Evolutionary conservation across 2,329 filamentous ascomycete species (phyloP).

Genomic region (Dichotomopilus funicola): DNA sequence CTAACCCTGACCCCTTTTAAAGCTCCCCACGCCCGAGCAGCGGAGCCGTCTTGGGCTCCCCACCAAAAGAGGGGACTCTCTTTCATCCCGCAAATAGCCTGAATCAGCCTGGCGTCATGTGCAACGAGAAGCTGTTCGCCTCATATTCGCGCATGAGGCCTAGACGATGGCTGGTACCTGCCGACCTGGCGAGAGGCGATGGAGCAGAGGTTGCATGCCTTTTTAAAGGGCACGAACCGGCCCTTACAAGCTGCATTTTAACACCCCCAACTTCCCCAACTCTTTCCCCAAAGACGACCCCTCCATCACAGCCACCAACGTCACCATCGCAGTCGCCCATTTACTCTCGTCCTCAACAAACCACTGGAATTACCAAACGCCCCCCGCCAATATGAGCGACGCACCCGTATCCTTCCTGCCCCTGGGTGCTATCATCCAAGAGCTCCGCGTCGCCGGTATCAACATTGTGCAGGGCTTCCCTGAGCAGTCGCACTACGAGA

Average conservation of each 20-base stretch:
- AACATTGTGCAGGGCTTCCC: slow-evolving; percentile 90
- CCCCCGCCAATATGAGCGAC: slow-evolving; percentile 34
- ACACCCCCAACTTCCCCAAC: slow-evolving; percentile 4
- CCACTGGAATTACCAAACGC: neutral
- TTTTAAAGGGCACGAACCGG: too few relatives aligned
- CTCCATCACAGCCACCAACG: slow-evolving; percentile 3
- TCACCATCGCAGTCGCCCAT: neutral
- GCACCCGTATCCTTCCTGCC: slow-evolving; percentile 61
- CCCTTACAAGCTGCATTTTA: neutral
- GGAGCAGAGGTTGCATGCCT: too few relatives aligned
- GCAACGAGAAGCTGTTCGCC: slow-evolving; percentile 4
- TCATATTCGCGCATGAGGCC: neutral
- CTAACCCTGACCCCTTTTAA: neutral
- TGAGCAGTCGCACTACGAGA: slow-evolving; percentile 64
- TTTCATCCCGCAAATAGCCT: slow-evolving; percentile 21
- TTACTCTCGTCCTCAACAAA: neutral
- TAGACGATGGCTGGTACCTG: neutral
- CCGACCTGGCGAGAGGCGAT: too few relatives aligned
- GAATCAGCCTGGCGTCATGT: slow-evolving; percentile 23
- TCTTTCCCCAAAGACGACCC: neutral
- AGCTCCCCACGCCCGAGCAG: neutral
- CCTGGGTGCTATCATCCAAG: slow-evolving; percentile 72
- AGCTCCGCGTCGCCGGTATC: slow-evolving; percentile 66
- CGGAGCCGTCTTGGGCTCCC: neutral
- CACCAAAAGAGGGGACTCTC: slow-evolving; percentile 15